phyloP scores from a whole-genome alignment of 78 protist genomes.

The Parvularia atlantis region DNA sequence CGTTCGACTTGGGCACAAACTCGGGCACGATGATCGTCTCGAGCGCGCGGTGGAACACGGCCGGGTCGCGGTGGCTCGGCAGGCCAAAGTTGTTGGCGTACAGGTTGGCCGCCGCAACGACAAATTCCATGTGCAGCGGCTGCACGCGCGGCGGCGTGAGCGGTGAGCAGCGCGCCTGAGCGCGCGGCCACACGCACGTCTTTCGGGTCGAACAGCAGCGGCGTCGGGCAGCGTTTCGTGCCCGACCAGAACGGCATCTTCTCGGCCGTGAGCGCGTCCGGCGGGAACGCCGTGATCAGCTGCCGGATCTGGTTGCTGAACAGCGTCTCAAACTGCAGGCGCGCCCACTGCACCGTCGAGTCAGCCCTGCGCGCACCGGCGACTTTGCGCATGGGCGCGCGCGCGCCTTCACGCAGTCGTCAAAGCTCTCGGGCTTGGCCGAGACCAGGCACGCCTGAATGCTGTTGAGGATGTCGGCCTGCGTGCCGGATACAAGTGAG shows the following conservation, averaged over 20 bases:
- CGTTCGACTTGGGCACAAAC: constrained; percentile 65
- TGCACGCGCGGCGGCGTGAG: background rate
- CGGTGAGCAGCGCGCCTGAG: background rate
- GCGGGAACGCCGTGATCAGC: constrained; percentile 91
- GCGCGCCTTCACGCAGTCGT: constrained; percentile 91
- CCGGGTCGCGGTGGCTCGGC: constrained; percentile 16
- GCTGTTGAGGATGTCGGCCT: too few relatives aligned
- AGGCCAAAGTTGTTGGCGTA: constrained; percentile 78
- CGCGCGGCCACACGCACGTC: background rate
- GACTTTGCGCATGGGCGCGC: too few relatives aligned
- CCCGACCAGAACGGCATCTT: constrained; percentile 80
- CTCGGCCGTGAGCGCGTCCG: constrained; percentile 45
- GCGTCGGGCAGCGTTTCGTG: constrained; percentile 74
- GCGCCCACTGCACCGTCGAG: constrained; percentile 94
- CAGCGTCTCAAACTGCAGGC: constrained; percentile 76
- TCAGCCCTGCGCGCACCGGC: too few relatives aligned
- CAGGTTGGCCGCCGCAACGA: constrained; percentile 80
- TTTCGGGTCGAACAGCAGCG: constrained; percentile 50
- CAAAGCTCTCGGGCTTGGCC: constrained; percentile 53
- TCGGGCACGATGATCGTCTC: too few relatives aligned
- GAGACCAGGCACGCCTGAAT: constrained; percentile 21
- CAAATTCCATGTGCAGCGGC: constrained; percentile 64
- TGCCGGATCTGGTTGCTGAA: constrained; percentile 72
- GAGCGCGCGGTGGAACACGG: background rate
- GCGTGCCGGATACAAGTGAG: too few relatives aligned